Conservation (phyloP, 805 yeast species). For the Suhomyces kilbournensis region DNA sequence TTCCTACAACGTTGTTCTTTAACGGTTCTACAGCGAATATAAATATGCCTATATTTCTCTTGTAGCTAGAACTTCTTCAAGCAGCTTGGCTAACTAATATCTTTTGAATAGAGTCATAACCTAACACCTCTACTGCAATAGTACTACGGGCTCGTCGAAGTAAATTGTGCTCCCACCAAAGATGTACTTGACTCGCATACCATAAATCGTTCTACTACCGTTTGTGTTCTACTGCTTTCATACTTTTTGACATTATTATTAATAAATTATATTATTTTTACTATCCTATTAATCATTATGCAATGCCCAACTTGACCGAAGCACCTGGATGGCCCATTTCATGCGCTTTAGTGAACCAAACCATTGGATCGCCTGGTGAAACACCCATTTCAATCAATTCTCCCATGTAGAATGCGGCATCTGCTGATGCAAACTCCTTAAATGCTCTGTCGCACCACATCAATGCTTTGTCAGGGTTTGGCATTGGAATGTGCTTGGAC, state of each 20-base stretch:
- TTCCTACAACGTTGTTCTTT: too few species aligned
- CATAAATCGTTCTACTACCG: too few species aligned
- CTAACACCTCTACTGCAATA: too few species aligned
- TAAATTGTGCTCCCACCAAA: too few species aligned
- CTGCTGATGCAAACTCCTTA: slow-evolving; percentile 35
- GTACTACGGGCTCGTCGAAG: too few species aligned
- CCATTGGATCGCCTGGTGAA: slow-evolving; percentile 22
- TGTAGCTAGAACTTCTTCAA: too few species aligned
- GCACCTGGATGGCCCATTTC: slow-evolving; percentile 33
- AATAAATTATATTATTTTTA: background rate
- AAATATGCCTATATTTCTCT: too few species aligned
- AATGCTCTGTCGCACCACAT: slow-evolving; percentile 45
- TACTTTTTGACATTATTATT: background rate
- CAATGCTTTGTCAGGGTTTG: slow-evolving; percentile 35
- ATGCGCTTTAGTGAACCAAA: slow-evolving; percentile 35
- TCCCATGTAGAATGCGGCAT: slow-evolving; percentile 41
- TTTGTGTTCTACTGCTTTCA: background rate
- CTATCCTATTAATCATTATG: background rate
- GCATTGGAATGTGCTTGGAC: slow-evolving; percentile 34
- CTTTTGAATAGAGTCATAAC: too few species aligned
- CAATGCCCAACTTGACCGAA: slow-evolving; percentile 16
- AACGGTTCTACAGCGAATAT: too few species aligned
- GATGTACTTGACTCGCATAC: too few species aligned
- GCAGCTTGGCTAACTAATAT: too few species aligned
- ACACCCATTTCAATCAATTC: slow-evolving; percentile 36